Evolutionary conservation across 352 stramenopile genomes (phyloP), one percentile per base, ranked within the genome.

Genomic region (Pythium chondricola): DNA sequence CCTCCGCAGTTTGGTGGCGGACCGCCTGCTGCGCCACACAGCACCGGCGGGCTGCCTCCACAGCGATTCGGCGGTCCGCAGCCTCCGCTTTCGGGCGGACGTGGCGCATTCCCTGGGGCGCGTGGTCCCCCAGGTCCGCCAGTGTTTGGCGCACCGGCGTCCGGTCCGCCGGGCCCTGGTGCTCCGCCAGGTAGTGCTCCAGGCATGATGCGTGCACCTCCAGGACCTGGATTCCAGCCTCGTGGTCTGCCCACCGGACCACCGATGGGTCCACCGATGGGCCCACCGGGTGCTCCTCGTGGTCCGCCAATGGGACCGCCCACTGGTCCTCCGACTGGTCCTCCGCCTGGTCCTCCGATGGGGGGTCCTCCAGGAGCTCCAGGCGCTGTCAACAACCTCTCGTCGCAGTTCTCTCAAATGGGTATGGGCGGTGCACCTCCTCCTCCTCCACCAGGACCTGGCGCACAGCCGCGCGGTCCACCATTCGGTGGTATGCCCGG

Each of bases 371-470:
- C 52, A 56, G 66, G 56, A 33, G 56, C 50, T 4, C 9, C 54
- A 36, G 38, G 35, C 38, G 27, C 43, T 35, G 48, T 52, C 20
- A 60, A 38, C 31, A 56, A 58, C 46, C 63, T 89, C 55, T 72
- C 61, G 26, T 38, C 69, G 24, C 74, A 89, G 59, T 89, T 89
- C 48, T 58, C 57, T 30, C 75, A 82, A 43, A 87, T 89, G 78
- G 72, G 69, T 33, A 61, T 89, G 1, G 72, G 71, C 17, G 69
- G 71, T n/a, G 70, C 45, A 24, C 63, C 65, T 11, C 58, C 72
- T 11, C 48, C 49, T 35, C 48, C 43, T 8, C 48, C n/a, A 16
- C 30, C 35, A 25, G 58, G 58, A 20, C 22, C 31, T 11, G n/a
- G 1, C 4, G 17, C n/a, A 11, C 42, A 22, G 24, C 58, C 52